Evolutionary conservation across 768 basidiomycete genomes (phyloP).

Genomic region (Leucosporidium creatinivorum): DNA sequence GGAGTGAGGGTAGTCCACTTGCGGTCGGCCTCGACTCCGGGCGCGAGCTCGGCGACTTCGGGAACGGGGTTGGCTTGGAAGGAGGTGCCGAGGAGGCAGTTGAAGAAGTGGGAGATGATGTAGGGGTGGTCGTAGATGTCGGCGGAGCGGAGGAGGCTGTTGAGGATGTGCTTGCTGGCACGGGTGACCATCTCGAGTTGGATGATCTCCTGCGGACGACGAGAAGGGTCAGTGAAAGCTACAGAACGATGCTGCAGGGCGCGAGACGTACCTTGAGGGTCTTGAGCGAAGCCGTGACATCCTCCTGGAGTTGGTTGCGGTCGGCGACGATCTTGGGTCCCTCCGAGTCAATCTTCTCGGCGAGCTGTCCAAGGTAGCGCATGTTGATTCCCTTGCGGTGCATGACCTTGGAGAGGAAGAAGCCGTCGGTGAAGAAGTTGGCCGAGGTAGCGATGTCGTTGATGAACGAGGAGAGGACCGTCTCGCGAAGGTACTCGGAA

Average conservation of each 20-base stretch:
- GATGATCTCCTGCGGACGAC: constrained; percentile 33
- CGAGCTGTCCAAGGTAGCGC: constrained; percentile 46
- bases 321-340: constrained; percentile 26
- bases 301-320: background rate
- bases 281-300: background rate
- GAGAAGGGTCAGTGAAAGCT: background rate
- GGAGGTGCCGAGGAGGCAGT: constrained; percentile 45
- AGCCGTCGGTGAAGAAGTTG: constrained; percentile 43
- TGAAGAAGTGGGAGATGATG: constrained; percentile 46
- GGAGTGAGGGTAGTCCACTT: constrained; percentile 43
- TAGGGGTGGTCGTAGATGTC: constrained; percentile 35
- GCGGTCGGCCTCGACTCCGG: constrained; percentile 34
- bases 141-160: constrained; percentile 38
- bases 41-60: constrained; percentile 38
- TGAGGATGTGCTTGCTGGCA: constrained; percentile 44
- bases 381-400: constrained; percentile 48
- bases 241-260: background rate
- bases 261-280: constrained; percentile 35
- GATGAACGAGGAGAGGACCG: constrained; percentile 42
- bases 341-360: constrained; percentile 39
- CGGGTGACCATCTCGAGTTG: constrained; percentile 47
- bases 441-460: constrained; percentile 40
- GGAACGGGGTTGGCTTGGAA: constrained; percentile 40
- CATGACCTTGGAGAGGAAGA: constrained; percentile 40
- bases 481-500: constrained; percentile 42